Conservation (phyloP, 108 stramenopile species). For the Chaetoceros muelleri region DNA sequence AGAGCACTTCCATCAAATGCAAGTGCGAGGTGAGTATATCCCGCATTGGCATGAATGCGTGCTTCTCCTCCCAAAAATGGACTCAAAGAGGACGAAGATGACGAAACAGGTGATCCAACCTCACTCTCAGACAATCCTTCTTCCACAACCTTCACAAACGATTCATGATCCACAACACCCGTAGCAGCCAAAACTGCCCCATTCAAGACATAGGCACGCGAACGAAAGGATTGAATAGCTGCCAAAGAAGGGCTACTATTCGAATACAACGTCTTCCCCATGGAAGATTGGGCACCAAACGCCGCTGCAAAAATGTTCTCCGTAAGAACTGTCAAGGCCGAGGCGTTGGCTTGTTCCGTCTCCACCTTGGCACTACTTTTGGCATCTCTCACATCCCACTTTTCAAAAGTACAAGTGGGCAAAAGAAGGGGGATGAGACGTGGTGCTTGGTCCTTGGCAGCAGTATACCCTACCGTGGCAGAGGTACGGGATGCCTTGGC, state of each 20-base stretch:
- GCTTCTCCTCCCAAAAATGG: slow-evolving; percentile 71
- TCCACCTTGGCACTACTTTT: slow-evolving; percentile 39
- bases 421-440: slow-evolving; percentile 56
- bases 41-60: slow-evolving; percentile 48
- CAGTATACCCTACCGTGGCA: slow-evolving; percentile 76
- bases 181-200: slow-evolving; percentile 77
- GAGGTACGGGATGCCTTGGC: slow-evolving; percentile 43
- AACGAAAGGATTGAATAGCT: slow-evolving; percentile 57
- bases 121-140: slow-evolving; percentile 40
- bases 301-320: slow-evolving; percentile 79
- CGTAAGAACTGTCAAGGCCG: slow-evolving; percentile 60
- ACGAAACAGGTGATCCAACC: slow-evolving; percentile 17
- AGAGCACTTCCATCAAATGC: slow-evolving; percentile 53
- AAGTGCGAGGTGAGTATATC: slow-evolving; percentile 74
- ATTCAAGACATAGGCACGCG: slow-evolving; percentile 57
- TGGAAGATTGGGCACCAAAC: slow-evolving; percentile 64
- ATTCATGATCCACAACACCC: slow-evolving; percentile 66
- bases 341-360: slow-evolving; percentile 46
- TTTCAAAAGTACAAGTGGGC: slow-evolving; percentile 61
- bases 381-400: slow-evolving; percentile 86
- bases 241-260: slow-evolving; percentile 29
- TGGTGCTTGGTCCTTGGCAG: slow-evolving; percentile 52
- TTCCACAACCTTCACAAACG: slow-evolving; percentile 64
- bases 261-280: slow-evolving; percentile 69
- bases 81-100: slow-evolving; percentile 15